A percentile compares a stretch with the other conserved stretches of the same genome.
These are phyloP conservation scores for Narthecium ossifragum DNA, from an alignment of 106 monocot genomes.

Conservation along the genomic window DNA sequence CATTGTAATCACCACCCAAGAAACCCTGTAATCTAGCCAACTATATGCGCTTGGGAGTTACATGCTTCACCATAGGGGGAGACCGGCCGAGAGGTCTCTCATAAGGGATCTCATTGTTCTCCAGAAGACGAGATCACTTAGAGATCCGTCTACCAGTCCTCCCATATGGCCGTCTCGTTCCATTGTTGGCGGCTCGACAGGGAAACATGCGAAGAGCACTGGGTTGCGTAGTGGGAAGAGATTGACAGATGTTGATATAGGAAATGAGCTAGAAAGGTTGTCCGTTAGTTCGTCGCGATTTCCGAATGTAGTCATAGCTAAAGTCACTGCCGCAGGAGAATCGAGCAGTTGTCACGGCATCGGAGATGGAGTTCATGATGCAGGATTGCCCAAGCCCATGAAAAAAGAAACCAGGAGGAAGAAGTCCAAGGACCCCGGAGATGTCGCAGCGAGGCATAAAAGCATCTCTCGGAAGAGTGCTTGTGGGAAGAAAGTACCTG, in stretches of 20 bases:
- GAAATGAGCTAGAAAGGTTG: slow-evolving; percentile 23
- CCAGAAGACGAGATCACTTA: slow-evolving; percentile 76
- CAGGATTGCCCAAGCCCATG: slow-evolving; percentile 1
- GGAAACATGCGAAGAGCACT: slow-evolving; percentile 18
- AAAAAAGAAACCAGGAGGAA: slow-evolving; percentile 17
- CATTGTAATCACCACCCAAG: slow-evolving; percentile 53
- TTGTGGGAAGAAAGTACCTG: background rate
- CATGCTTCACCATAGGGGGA: slow-evolving; percentile 56
- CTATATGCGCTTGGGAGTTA: slow-evolving; percentile 82
- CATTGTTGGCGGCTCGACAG: slow-evolving; percentile 10
- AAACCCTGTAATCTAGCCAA: slow-evolving; percentile 82
- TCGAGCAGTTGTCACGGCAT: background rate
- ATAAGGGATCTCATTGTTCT: slow-evolving; percentile 70
- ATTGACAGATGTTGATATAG: slow-evolving; percentile 26
- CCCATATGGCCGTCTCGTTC: slow-evolving; percentile 58
- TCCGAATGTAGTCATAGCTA: slow-evolving; percentile 9
- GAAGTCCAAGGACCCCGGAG: background rate
- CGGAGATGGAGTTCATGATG: slow-evolving; percentile 3
- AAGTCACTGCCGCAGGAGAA: slow-evolving; percentile 21
- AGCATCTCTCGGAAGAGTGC: slow-evolving; percentile 3
- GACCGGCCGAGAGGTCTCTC: slow-evolving; percentile 49
- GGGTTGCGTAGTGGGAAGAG: slow-evolving; percentile 31
- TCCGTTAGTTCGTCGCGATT: slow-evolving; percentile 29
- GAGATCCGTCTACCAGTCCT: slow-evolving; percentile 88
- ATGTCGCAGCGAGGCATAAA: background rate